A percentile compares a stretch with the other conserved stretches of the same genome.
Evolutionary conservation across 2,329 filamentous ascomycete species (phyloP).

Genomic region (Ophiostoma quercus): DNA sequence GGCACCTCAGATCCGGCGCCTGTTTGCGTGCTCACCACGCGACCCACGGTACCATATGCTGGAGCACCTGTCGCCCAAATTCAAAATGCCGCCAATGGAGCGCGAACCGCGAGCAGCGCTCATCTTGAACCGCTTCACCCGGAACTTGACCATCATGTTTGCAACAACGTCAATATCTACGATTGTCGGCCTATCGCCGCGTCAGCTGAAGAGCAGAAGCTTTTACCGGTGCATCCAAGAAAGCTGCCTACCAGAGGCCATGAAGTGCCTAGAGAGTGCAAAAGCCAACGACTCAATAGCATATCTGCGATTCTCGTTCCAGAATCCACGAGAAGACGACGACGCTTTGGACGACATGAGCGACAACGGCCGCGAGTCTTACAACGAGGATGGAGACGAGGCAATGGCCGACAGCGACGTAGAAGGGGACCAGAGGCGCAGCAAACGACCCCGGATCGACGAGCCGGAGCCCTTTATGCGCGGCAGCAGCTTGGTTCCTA

Average conservation of each 20-base stretch:
- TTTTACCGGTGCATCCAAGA: conserved; percentile 85
- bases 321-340: conserved; percentile 61
- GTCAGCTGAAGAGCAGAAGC: conserved; percentile 66
- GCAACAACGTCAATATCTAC: conserved; percentile 69
- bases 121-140: conserved; percentile 80
- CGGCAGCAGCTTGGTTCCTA: background rate
- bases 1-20: conserved; percentile 69
- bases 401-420: conserved; percentile 32
- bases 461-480: background rate
- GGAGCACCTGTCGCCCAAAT: conserved; percentile 77
- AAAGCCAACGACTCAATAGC: conserved; percentile 90
- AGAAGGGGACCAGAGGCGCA: background rate
- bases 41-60: conserved; percentile 89
- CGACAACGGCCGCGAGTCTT: conserved; percentile 40
- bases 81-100: conserved; percentile 56
- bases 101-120: conserved; percentile 78
- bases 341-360: conserved; percentile 38
- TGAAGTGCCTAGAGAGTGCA: conserved; percentile 73
- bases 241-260: conserved; percentile 68
- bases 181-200: conserved; percentile 68
- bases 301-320: conserved; percentile 79
- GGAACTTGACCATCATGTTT: conserved; percentile 79
- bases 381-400: conserved; percentile 40
- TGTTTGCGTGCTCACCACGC: conserved; percentile 74
- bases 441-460: background rate